Evolutionary conservation across 2,329 filamentous ascomycete species (phyloP).

Genomic region (Paraphoma chrysanthemicola): DNA sequence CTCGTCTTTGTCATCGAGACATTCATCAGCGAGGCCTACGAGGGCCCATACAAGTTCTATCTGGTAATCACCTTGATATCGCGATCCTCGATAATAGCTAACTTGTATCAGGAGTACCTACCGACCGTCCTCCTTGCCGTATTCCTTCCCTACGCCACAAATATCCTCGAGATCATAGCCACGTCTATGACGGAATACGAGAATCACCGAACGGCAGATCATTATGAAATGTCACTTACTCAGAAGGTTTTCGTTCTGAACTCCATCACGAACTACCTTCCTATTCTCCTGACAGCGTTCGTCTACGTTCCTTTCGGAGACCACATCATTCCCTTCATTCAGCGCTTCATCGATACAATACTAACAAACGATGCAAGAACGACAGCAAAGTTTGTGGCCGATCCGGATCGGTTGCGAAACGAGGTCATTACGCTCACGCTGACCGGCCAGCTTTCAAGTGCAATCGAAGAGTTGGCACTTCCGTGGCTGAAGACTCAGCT

Average conservation of each 20-base stretch:
- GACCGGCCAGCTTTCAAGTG: slow-evolving; percentile 41
- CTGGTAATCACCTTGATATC: slow-evolving; percentile 21
- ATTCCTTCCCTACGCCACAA: slow-evolving; percentile 38
- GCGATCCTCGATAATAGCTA: neutral
- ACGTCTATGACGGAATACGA: slow-evolving; percentile 42
- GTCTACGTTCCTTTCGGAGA: slow-evolving; percentile 41
- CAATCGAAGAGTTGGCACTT: slow-evolving; percentile 37
- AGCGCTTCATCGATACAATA: slow-evolving; percentile 23
- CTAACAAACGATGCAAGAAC: slow-evolving; percentile 14
- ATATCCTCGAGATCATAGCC: slow-evolving; percentile 34
- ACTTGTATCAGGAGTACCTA: slow-evolving; percentile 36
- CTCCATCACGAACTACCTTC: slow-evolving; percentile 44
- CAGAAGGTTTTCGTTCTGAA: slow-evolving; percentile 45
- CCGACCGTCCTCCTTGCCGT: slow-evolving; percentile 41
- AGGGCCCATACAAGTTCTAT: slow-evolving; percentile 39
- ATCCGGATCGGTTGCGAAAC: slow-evolving; percentile 39
- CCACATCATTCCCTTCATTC: slow-evolving; percentile 30
- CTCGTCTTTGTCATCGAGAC: slow-evolving; percentile 41
- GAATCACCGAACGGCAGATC: slow-evolving; percentile 40
- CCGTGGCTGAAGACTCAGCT: slow-evolving; percentile 38
- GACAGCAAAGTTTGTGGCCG: slow-evolving; percentile 28
- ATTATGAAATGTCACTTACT: slow-evolving; percentile 43
- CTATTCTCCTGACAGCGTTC: slow-evolving; percentile 44
- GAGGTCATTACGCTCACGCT: slow-evolving; percentile 43
- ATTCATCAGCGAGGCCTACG: slow-evolving; percentile 43